These are phyloP conservation scores for Zygosaccharomyces sapae DNA, from an alignment of 1,139 yeast species.

Conservation along the genomic window DNA sequence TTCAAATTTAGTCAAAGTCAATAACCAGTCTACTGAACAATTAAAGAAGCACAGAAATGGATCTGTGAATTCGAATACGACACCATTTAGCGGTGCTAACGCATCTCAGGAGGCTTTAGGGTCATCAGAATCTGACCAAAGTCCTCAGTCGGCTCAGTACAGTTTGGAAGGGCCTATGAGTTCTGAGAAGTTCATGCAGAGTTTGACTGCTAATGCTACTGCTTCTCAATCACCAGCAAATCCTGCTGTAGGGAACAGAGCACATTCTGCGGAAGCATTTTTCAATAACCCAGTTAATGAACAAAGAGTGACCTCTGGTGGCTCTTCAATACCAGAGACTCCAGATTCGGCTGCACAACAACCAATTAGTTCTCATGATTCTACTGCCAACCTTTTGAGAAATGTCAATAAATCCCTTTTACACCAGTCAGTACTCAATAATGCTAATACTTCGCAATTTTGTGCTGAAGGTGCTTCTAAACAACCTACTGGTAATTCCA, in stretches of 20 bases:
- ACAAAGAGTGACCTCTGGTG: conserved; percentile 12
- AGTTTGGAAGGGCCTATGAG: conserved; percentile 19
- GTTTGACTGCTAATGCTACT: conserved; percentile 34
- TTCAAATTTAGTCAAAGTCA: conserved; percentile 24
- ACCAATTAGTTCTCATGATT: conserved; percentile 5
- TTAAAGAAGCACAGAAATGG: conserved; percentile 21
- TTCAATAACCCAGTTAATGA: conserved; percentile 18
- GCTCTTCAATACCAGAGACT: conserved; percentile 14
- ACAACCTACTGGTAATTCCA: conserved; percentile 16
- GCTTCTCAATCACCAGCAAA: conserved; percentile 25
- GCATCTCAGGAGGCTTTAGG: conserved; percentile 10
- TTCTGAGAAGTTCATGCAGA: conserved; percentile 35
- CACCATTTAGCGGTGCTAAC: conserved; percentile 15
- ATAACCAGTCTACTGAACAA: conserved; percentile 12
- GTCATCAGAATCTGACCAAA: conserved; percentile 11
- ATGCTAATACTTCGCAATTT: conserved; percentile 9
- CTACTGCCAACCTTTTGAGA: conserved; percentile 28
- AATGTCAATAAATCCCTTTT: conserved; percentile 30
- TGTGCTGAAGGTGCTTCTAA: conserved; percentile 21
- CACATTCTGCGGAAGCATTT: conserved; percentile 30
- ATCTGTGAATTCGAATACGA: conserved; percentile 25
- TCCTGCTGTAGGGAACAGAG: conserved; percentile 15
- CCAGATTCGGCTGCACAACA: conserved; percentile 11
- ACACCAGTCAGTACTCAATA: conserved; percentile 26
- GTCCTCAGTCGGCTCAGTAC: conserved; percentile 11